These are phyloP conservation scores for Phlegmacium glaucopus DNA, from an alignment of 768 basidiomycete species.

Conservation along the genomic window DNA sequence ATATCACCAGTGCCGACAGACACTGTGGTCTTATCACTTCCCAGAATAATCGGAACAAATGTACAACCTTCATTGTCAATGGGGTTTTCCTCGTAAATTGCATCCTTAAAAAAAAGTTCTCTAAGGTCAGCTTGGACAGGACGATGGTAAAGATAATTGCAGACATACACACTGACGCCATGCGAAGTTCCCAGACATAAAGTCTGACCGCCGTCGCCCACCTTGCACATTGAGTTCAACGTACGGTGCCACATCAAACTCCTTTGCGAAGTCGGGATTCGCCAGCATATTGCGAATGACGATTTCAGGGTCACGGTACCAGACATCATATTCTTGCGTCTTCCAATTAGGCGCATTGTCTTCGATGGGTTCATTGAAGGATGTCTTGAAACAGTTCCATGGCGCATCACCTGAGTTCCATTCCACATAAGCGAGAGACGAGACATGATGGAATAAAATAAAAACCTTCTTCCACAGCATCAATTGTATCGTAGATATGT, in stretches of 20 bases:
- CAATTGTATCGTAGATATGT: slow-evolving; percentile 25
- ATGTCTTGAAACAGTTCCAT: slow-evolving; percentile 21
- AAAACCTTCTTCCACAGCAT: slow-evolving; percentile 10
- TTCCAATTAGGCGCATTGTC: slow-evolving; percentile 22
- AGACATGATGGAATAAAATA: not conserved
- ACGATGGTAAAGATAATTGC: not conserved
- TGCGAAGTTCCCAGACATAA: slow-evolving; percentile 39
- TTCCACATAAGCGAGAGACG: not conserved
- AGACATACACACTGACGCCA: slow-evolving; percentile 25
- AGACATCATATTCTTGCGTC: slow-evolving; percentile 17
- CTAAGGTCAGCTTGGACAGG: not conserved
- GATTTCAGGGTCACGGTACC: slow-evolving; percentile 23
- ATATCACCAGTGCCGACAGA: slow-evolving; percentile 29
- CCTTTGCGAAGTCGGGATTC: slow-evolving; percentile 29
- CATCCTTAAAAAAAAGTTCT: slow-evolving; percentile 5
- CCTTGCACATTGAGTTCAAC: slow-evolving; percentile 18
- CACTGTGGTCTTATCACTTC: slow-evolving; percentile 29
- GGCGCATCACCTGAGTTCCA: slow-evolving; percentile 17
- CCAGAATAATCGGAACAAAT: slow-evolving; percentile 24
- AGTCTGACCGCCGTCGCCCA: slow-evolving; percentile 21
- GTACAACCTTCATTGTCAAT: slow-evolving; percentile 13
- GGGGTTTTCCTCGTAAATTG: slow-evolving; percentile 8
- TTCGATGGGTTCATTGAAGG: slow-evolving; percentile 13
- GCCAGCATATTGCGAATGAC: slow-evolving; percentile 24
- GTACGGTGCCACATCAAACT: slow-evolving; percentile 29